A percentile compares a stretch with the other conserved stretches of the same genome.
These are phyloP conservation scores for Gliomastix tumulicola DNA, from an alignment of 2,329 filamentous ascomycete species.

Conservation along the genomic window DNA sequence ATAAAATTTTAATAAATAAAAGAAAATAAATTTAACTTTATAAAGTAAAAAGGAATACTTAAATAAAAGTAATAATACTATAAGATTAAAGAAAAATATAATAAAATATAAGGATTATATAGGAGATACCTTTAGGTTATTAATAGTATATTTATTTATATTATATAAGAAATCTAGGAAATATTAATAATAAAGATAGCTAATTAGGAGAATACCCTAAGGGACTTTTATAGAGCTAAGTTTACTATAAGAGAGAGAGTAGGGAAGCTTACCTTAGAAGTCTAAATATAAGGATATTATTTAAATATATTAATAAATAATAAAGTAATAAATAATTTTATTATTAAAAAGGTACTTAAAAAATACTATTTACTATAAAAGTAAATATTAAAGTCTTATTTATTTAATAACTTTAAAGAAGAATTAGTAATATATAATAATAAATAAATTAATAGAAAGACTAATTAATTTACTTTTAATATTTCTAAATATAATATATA, in stretches of 20 bases:
- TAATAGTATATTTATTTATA: not conserved
- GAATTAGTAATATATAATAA: constrained; percentile 1
- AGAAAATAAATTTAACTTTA: not conserved
- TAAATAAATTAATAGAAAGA: not conserved
- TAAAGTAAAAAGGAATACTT: not conserved
- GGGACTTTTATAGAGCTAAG: no score
- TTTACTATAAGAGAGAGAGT: no score
- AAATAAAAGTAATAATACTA: not conserved
- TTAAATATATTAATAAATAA: not conserved
- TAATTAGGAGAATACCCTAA: not conserved
- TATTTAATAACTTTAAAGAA: constrained; percentile 6
- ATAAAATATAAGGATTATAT: not conserved
- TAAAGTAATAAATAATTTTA: not conserved
- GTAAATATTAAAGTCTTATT: constrained; percentile 2
- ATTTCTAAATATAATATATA: constrained; percentile 9
- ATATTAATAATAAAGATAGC: not conserved
- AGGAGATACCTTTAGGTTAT: no score
- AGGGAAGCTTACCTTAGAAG: no score
- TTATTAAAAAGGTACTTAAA: not conserved
- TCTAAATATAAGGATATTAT: no score
- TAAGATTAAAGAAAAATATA: not conserved
- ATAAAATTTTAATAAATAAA: not conserved
- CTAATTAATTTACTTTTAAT: constrained; percentile 5
- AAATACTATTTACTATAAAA: not conserved
- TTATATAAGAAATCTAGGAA: not conserved